phyloP scores from a whole-genome alignment of 768 basidiomycete genomes.

The Krasilnikovozyma curviuscula region DNA sequence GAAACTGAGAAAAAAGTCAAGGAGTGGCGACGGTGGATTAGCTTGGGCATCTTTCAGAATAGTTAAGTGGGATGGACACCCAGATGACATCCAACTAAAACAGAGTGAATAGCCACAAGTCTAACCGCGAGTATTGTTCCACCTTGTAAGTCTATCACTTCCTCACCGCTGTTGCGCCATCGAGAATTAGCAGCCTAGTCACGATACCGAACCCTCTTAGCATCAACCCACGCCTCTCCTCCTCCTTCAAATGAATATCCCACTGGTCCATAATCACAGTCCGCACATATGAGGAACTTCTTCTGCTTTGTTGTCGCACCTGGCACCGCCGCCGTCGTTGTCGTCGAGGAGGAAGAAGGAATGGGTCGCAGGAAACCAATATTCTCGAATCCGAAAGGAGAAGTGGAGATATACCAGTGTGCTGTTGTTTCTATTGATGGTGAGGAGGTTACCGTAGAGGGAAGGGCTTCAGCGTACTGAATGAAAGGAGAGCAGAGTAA shows the following conservation, averaged over 20 bases:
- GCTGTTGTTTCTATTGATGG: neutral
- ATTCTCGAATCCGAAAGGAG: conserved; percentile 26
- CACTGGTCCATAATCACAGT: conserved; percentile 27
- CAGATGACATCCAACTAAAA: no score
- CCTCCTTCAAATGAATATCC: conserved; percentile 27
- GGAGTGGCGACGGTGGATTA: no score
- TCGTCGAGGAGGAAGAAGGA: neutral
- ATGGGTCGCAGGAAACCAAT: conserved; percentile 24
- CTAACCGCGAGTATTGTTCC: no score
- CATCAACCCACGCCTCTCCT: conserved; percentile 23
- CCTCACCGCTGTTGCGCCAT: no score
- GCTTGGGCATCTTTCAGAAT: no score
- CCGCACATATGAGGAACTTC: conserved; percentile 28
- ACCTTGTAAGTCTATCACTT: no score
- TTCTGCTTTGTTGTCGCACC: conserved; percentile 13
- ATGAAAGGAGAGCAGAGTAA: neutral
- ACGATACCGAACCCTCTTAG: conserved; percentile 22
- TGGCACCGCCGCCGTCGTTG: neutral
- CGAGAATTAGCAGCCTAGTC: no score
- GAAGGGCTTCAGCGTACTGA: conserved; percentile 16
- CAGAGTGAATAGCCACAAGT: no score
- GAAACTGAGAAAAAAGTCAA: no score
- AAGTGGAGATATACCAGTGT: conserved; percentile 20
- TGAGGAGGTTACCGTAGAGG: conserved; percentile 19
- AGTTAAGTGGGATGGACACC: no score